Conservation (phyloP, 805 yeast genomes). For the Dipodascopsis uninucleata region DNA sequence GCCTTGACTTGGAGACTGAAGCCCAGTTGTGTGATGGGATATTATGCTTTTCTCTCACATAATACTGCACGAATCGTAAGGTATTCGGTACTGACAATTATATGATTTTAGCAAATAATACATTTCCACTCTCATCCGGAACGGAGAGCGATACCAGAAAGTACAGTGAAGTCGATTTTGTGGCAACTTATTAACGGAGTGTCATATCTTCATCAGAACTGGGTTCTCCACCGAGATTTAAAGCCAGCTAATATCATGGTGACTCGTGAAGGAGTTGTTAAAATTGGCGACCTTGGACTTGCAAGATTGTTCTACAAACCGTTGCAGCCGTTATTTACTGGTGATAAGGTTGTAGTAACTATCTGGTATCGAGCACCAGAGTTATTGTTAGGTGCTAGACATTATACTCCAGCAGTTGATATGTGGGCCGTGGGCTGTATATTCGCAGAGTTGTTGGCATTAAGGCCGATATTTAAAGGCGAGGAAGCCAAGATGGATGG, state of each 20-base stretch:
- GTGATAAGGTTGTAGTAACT: slow-evolving; percentile 44
- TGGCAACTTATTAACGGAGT: slow-evolving; percentile 95
- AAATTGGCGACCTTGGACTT: slow-evolving; percentile 84
- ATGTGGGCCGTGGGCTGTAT: slow-evolving; percentile 59
- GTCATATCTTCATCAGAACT: slow-evolving; percentile 85
- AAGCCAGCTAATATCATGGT: slow-evolving; percentile 99
- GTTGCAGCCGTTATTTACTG: slow-evolving; percentile 66
- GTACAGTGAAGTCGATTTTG: slow-evolving; percentile 74
- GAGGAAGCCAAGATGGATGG: slow-evolving; percentile 96
- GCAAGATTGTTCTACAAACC: slow-evolving; percentile 43
- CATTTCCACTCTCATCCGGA: slow-evolving; percentile 94
- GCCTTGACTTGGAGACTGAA: slow-evolving; percentile 2
- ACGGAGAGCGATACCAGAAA: slow-evolving; percentile 68
- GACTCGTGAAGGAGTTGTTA: slow-evolving; percentile 80
- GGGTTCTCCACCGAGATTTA: slow-evolving; percentile 93
- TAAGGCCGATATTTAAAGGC: slow-evolving; percentile 93
- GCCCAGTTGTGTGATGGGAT: slow-evolving; percentile 1
- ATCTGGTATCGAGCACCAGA: slow-evolving; percentile 55
- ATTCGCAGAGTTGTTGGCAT: slow-evolving; percentile 81
- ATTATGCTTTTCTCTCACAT: no score
- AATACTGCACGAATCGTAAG: not conserved
- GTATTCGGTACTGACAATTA: not conserved
- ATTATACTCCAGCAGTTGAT: slow-evolving; percentile 49
- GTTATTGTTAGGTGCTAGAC: slow-evolving; percentile 44
- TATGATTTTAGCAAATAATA: slow-evolving; percentile 58